Evolutionary conservation across 2,329 filamentous ascomycete genomes (phyloP), one percentile per base, ranked within the genome.

Genomic region (Drechslerella coelobrocha): DNA sequence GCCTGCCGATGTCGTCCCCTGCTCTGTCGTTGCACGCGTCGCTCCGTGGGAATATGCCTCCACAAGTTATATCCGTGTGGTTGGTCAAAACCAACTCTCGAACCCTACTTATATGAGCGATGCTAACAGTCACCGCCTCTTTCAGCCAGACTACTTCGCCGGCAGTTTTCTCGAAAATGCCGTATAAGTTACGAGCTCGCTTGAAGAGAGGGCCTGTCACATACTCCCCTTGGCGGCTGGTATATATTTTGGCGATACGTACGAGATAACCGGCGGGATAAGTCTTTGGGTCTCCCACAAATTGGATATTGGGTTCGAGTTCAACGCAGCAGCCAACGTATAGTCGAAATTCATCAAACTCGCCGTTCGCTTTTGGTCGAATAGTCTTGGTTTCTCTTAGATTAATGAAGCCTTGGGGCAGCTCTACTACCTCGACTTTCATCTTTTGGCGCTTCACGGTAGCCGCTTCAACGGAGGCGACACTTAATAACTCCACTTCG

Each of bases 11-110:
- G 17, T 52, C 34, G 12, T 71, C 59, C 2, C 53, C 59, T 21
- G 14, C 8, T 19, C 34, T 1, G 51, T 53, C 2, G 21, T 26
- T 19, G 14, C 14, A 14, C 5, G 37, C 59, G 5, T 71, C 66
- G 6, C 50, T 41, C 9, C 45, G 29, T 6, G 66, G 59, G 8
- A 63, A 34, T 14, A 71, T 52, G 0, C 54, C 66, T 1, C 59
- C 66, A 29, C 66, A 71, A 1, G 66, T 71, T 0, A 31, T 48
- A 14, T 71, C 66, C 0, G 50, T 60, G 27, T 71, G 54, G 21
- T 71, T 71, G 0, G 66, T 71, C 8, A 71, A 17, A 1, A 71
- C 23, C 1, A 71, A 19, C 27, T 71, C 66, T 21, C 66, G 17
- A 0, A 45, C 12, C 24, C 59, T 53, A 6, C 63, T 17, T 2